Base-by-base conservation (phyloP, 176 grass and related monocot species). In the Hsuehochloa calcarea region DNA sequence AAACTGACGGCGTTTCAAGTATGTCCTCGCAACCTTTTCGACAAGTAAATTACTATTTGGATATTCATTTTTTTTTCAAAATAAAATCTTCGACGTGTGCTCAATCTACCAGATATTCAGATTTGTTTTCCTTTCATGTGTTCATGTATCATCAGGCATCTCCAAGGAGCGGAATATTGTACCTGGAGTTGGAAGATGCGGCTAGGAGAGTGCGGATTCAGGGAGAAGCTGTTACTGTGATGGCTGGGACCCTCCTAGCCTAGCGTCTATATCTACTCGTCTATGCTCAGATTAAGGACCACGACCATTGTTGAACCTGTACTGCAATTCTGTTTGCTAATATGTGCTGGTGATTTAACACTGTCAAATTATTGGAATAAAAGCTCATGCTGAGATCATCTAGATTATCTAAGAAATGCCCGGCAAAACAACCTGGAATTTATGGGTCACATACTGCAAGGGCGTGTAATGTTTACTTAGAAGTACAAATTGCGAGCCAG, bases 221-320 rank as follows among this genome's bases (percentile, higher is more conserved):
- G 56, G 94, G 94, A 78, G 87, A 94, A 88, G 89, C 94, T 65
- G 65, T 94, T 12, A 94, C 85, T 76, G 85, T 92, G 67, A 96
- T 96, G 91, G 22, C 52, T 34, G 91, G 89, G 38, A 89, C 84
- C 1, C 25, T 91, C 35, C 31, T 90, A 80, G 91, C 60, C 44
- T 96, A 82, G 71, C 22, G 3, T 34, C 31, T 14, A 17, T 12
- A 41, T 81, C 22, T 26, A 19, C 65, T 69, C 13, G 3, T 41
- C n/a, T 39, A 68, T 68, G 31, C 31, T 34, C 31, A 34, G 9
- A 22, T 22, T n/a, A 40, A 1, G 35, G 11, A 8, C 15, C 15
- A 51, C 15, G 26, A 49, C 27, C 27, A 65, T 51, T 67, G 41
- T n/a, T 51, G 40, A 45, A 38, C 44, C 38, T 78, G 39, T 78